Evolutionary conservation across 2,329 filamentous ascomycete species (phyloP).

Genomic region (Aspergillus spinulosporus): DNA sequence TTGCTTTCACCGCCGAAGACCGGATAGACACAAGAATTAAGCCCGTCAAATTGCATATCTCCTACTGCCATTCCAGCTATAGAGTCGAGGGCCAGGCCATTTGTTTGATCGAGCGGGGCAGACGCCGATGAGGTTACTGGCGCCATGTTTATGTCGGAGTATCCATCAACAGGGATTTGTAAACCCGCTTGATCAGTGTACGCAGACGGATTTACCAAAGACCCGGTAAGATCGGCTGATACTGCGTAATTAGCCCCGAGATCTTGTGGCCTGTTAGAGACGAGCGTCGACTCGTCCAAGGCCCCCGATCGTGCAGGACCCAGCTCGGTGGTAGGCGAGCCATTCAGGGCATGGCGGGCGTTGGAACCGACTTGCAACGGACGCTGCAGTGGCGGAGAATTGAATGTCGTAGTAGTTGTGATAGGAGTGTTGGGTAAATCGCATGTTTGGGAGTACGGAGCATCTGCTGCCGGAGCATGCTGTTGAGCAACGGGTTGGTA

Average conservation of each 20-base stretch:
- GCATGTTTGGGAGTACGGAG: constrained; percentile 29
- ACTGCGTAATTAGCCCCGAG: constrained; percentile 21
- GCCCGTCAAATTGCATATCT: constrained; percentile 38
- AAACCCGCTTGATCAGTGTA: constrained; percentile 20
- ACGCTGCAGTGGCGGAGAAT: constrained; percentile 26
- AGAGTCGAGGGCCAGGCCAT: constrained; percentile 28
- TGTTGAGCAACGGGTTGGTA: constrained; percentile 33
- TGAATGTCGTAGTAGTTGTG: constrained; percentile 28
- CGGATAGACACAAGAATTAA: constrained; percentile 61
- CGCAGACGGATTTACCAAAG: constrained; percentile 21
- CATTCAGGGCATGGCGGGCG: constrained; percentile 16
- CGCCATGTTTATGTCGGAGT: constrained; percentile 24
- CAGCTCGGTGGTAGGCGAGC: constrained; percentile 20
- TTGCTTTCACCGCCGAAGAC: constrained; percentile 86
- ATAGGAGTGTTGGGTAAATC: constrained; percentile 30
- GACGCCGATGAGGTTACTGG: constrained; percentile 24
- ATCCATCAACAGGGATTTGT: constrained; percentile 24
- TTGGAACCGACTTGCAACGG: constrained; percentile 21
- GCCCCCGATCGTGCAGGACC: constrained; percentile 17
- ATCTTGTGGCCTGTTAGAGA: constrained; percentile 19
- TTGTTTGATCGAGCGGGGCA: constrained; percentile 28
- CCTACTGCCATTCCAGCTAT: constrained; percentile 28
- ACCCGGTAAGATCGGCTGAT: constrained; percentile 21
- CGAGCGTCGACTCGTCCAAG: constrained; percentile 9
- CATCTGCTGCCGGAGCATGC: constrained; percentile 25